These are phyloP conservation scores for Chalciporus piperatoides DNA, from an alignment of 1,284 basidiomycete species.

Conservation along the genomic window DNA sequence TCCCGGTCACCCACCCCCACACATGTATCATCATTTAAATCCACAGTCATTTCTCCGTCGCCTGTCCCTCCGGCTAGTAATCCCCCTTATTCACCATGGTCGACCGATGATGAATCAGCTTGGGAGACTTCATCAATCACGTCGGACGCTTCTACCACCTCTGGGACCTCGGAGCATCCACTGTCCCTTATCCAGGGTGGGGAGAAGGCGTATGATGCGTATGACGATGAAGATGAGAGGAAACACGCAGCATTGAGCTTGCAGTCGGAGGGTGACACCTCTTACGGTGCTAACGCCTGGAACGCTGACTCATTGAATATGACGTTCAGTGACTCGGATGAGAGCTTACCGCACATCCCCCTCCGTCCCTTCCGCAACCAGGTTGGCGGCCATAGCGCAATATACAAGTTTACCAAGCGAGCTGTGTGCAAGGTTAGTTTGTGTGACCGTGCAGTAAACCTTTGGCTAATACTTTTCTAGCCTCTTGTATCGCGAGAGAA, in stretches of 20 bases:
- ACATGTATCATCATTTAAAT: slow-evolving; percentile 21
- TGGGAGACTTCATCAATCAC: slow-evolving; percentile 68
- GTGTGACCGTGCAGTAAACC: slow-evolving; percentile 12
- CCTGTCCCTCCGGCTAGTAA: slow-evolving; percentile 35
- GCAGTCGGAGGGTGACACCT: slow-evolving; percentile 24
- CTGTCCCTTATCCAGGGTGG: slow-evolving; percentile 17
- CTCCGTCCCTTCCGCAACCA: slow-evolving; percentile 96
- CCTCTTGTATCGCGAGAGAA: slow-evolving; percentile 96
- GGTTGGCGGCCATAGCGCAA: slow-evolving; percentile 95
- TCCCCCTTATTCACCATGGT: slow-evolving; percentile 55
- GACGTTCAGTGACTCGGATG: slow-evolving; percentile 45
- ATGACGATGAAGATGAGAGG: slow-evolving; percentile 11
- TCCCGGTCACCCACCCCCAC: slow-evolving; percentile 38
- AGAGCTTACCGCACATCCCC: slow-evolving; percentile 83
- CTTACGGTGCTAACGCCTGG: slow-evolving; percentile 22
- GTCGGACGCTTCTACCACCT: slow-evolving; percentile 53
- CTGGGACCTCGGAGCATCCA: slow-evolving; percentile 30
- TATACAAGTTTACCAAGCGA: slow-evolving; percentile 97
- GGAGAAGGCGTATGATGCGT: slow-evolving; percentile 10
- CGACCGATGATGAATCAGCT: slow-evolving; percentile 70
- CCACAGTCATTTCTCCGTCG: slow-evolving; percentile 13
- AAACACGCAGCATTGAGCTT: slow-evolving; percentile 4
- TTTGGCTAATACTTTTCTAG: slow-evolving; percentile 41
- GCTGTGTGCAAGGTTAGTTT: slow-evolving; percentile 93
- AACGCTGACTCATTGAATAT: slow-evolving; percentile 42